Base-by-base conservation (phyloP, 2,329 filamentous ascomycete genomes). In the Chaetothyriales sp. region DNA sequence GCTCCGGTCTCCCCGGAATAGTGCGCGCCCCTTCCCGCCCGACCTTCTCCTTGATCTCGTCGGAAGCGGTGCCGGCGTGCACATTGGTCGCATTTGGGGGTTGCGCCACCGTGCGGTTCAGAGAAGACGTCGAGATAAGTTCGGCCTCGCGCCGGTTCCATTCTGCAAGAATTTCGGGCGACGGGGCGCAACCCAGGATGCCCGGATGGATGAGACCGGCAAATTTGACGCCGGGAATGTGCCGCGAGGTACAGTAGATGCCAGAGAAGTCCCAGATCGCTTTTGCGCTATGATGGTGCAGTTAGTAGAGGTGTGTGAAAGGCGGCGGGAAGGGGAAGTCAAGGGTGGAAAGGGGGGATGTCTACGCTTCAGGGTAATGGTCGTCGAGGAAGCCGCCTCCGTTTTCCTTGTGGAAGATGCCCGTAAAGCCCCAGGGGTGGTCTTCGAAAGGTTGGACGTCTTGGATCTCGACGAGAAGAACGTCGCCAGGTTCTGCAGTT, bases 371-470 rank as follows among this genome's bases (percentile, higher is more conserved):
- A 0, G 88, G 89, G 61, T 94, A 95, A 25, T 88, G 75, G 64
- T 94, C 86, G 58, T 95, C 87, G 10, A 95, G 69, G 59, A 95
- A 95, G 0, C 89, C 89, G 7, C 89, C 89, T 5, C 89, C 89
- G 61, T 95, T 95, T 15, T 81, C 70, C 58, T 80, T 82, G 50
- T 83, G 75, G 62, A 95, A 95, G 4, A 92, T 70, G 7, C 88
- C 88, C 0, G 86, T 90, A 66, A 94, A 94, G 0, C 89, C 89
- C 89, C 89, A 95, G 0, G 88, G 88, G 52, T 84, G 80, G 28
- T 92, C 81, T 56, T 90, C 76, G 58, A 94, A 81, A 0, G 89
- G 89, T 70, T 95, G 88, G 0, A 95, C 86, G 62, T 95, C 89
- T 67, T 90, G 88, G 58, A 95, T 95, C 66, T 95, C 88, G 6